Evolutionary conservation across 2,329 filamentous ascomycete species (phyloP), one percentile per base, ranked within the genome.

Genomic region (Curvularia eragrostidis): DNA sequence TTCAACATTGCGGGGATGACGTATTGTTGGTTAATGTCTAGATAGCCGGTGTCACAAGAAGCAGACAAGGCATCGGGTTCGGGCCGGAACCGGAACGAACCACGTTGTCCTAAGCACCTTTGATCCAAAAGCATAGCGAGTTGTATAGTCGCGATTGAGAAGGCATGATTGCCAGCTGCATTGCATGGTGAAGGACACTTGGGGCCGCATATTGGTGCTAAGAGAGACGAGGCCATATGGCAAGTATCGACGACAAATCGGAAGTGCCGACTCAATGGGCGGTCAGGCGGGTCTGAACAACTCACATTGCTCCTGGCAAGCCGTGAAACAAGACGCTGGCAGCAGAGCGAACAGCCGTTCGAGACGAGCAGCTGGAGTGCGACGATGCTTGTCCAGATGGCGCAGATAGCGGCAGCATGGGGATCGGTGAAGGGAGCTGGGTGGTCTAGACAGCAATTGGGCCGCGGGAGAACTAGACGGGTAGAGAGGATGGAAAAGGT

Each of bases 401-500:
- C 54, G 60, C 62, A 55, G 54, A 44, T 54, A 44, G 54, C 56
- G 56, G 59, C 52, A 56, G 49, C n/a, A 43, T 47, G 32, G 59
- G 48, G 54, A 61, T 56, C 43, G 54, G 50, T 48, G 54, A 64
- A 62, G 47, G 32, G 57, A 47, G 32, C 48, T 58, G 41, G 54
- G 39, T 48, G 38, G 49, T 54, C 53, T 43, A 58, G 58, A 61
- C 51, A 32, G 23, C 41, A 19, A 54, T 43, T 58, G 51, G 49
- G 49, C 48, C 32, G 36, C 53, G 50, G 55, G 57, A 54, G 55
- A 59, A 34, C 46, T 34, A 36, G 43, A 53, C 52, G 47, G 51
- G 43, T 43, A 54, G 32, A 44, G n/a, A n/a, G 23, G 41, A 26
- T 26, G n/a, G 19, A 39, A 42, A 34, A 13, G 15, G 21, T 59